phyloP scores from a whole-genome alignment of 208 protist species.

The Leishmania aethiopica region DNA sequence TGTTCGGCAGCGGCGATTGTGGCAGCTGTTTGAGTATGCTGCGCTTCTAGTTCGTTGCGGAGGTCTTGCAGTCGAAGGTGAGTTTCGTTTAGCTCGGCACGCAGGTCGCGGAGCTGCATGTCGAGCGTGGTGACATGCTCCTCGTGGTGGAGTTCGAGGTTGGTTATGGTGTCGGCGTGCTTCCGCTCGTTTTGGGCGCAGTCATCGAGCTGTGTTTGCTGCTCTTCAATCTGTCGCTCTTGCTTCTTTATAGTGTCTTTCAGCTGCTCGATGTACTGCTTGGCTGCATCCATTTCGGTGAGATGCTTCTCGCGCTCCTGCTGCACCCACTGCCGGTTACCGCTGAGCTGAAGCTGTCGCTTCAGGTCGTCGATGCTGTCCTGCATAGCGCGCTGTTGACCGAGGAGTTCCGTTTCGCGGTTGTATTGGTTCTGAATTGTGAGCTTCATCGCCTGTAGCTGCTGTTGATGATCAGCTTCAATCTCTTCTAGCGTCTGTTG shows the following conservation, averaged over 20 bases:
- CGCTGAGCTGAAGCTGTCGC: constrained; percentile 35
- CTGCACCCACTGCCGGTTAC: constrained; percentile 45
- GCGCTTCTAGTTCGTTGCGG: neutral
- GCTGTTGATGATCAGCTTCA: constrained; percentile 65
- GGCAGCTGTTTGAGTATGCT: neutral
- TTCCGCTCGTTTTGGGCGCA: neutral
- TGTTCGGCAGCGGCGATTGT: neutral
- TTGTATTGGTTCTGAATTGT: constrained; percentile 57
- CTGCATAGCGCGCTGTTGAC: constrained; percentile 37
- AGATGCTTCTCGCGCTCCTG: constrained; percentile 43
- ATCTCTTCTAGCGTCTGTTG: constrained; percentile 56
- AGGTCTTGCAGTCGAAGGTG: neutral
- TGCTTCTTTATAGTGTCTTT: constrained; percentile 12
- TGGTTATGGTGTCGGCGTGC: neutral
- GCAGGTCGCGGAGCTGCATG: neutral
- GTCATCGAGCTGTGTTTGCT: constrained; percentile 14
- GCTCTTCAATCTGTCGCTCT: constrained; percentile 7
- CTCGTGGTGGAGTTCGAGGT: constrained; percentile 20
- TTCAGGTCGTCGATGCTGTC: constrained; percentile 46
- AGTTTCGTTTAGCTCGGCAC: neutral
- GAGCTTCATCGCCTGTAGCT: constrained; percentile 60
- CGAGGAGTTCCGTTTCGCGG: constrained; percentile 40
- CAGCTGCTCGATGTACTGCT: constrained; percentile 21
- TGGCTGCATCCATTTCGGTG: constrained; percentile 35
- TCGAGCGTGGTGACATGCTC: neutral